These are phyloP conservation scores for Neoboletus brunneissimus DNA, from an alignment of 768 basidiomycete genomes.

Conservation along the genomic window DNA sequence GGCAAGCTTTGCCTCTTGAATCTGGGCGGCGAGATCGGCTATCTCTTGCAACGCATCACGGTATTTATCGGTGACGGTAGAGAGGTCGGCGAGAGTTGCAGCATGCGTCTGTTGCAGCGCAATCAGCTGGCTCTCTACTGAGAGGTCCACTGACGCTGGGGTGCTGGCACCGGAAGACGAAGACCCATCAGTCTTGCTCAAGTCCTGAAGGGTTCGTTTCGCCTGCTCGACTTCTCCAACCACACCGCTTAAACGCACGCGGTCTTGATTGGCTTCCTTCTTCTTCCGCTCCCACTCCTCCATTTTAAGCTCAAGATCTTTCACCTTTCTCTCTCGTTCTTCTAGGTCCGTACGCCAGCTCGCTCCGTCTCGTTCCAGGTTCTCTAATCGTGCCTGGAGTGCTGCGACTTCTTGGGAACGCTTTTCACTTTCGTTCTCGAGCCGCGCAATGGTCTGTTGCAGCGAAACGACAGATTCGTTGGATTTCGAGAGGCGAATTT, in stretches of 20 bases:
- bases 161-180: conserved; percentile 31
- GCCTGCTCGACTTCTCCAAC: conserved; percentile 72
- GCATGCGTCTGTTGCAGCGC: conserved; percentile 80
- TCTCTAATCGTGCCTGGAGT: conserved; percentile 69
- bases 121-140: conserved; percentile 60
- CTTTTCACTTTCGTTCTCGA: conserved; percentile 76
- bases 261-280: conserved; percentile 62
- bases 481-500: conserved; percentile 71
- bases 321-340: conserved; percentile 71
- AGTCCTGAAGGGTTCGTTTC: conserved; percentile 59
- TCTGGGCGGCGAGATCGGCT: conserved; percentile 87
- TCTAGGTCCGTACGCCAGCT: conserved; percentile 85
- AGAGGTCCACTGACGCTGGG: conserved; percentile 35
- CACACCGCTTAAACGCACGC: conserved; percentile 62
- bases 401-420: conserved; percentile 68
- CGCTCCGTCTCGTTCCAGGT: conserved; percentile 69
- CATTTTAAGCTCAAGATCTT: conserved; percentile 76
- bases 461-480: conserved; percentile 74
- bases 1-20: conserved; percentile 79
- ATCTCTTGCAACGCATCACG: conserved; percentile 88
- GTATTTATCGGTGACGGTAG: conserved; percentile 77
- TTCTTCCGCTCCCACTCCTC: conserved; percentile 73
- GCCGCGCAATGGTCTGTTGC: conserved; percentile 64
- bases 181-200: conserved; percentile 29
- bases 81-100: conserved; percentile 75